Evolutionary conservation across 2,329 filamentous ascomycete species (phyloP).

Genomic region (Trichophaea hybrida): DNA sequence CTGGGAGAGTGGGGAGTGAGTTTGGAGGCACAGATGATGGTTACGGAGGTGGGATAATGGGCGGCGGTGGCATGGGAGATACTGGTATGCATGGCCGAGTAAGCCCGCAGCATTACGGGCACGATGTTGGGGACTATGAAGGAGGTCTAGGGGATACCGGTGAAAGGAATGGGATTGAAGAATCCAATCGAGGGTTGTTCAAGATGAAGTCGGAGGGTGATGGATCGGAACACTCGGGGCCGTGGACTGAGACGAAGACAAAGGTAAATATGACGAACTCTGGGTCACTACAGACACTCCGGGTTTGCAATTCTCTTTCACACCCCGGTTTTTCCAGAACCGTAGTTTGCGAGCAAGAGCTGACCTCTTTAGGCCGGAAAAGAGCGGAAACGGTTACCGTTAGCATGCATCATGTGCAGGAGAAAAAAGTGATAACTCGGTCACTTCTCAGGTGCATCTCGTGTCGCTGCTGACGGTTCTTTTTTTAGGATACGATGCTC

Average conservation of each 20-base stretch:
- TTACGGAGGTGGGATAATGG: constrained; percentile 1
- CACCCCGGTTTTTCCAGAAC: too few species aligned
- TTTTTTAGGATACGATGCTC: constrained; percentile 61
- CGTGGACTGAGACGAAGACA: constrained; percentile 73
- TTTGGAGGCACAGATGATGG: constrained; percentile 3
- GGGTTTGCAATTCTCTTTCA: background rate
- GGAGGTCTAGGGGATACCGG: background rate
- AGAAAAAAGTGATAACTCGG: constrained; percentile 56
- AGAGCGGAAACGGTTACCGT: constrained; percentile 77
- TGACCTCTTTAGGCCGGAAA: constrained; percentile 52
- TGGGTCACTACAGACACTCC: background rate
- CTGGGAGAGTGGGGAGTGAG: background rate
- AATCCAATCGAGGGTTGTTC: constrained; percentile 9
- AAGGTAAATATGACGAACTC: constrained; percentile 35
- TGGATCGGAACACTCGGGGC: constrained; percentile 46
- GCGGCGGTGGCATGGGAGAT: background rate
- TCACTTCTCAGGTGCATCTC: background rate
- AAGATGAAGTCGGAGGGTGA: constrained; percentile 27
- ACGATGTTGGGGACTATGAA: constrained; percentile 1
- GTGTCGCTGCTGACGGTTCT: background rate
- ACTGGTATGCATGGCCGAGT: background rate
- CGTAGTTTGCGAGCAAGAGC: background rate
- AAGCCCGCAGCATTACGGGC: background rate
- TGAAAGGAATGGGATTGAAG: background rate
- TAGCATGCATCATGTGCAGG: constrained; percentile 89